Conservation (phyloP, 352 stramenopile genomes). For the Phytopythium sindhum region DNA sequence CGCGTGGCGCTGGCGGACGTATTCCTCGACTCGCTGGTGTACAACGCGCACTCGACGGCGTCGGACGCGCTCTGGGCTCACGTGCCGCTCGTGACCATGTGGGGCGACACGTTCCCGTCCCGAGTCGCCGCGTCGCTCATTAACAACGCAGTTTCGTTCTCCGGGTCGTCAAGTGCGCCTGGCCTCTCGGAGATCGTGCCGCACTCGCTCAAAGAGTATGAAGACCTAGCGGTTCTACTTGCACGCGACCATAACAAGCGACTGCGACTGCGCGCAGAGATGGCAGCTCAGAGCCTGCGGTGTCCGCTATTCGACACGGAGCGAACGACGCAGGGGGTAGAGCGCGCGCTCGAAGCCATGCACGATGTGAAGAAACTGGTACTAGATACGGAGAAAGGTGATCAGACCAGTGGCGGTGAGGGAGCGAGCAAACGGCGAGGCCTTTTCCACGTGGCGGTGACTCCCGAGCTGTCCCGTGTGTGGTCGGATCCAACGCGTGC, state of each 20-base stretch:
- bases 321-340: slow-evolving; percentile 53
- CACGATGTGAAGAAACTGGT: slow-evolving; percentile 39
- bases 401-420: neutral
- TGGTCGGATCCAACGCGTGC: neutral
- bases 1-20: slow-evolving; percentile 83
- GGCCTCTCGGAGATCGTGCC: slow-evolving; percentile 27
- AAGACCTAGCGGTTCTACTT: slow-evolving; percentile 55
- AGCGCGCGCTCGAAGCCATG: slow-evolving; percentile 65
- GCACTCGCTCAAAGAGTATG: slow-evolving; percentile 67
- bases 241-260: slow-evolving; percentile 22
- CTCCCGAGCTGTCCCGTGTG: slow-evolving; percentile 11
- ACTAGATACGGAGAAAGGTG: neutral
- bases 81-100: slow-evolving; percentile 88
- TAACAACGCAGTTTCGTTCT: slow-evolving; percentile 20
- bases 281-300: slow-evolving; percentile 27
- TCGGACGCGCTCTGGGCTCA: slow-evolving; percentile 87
- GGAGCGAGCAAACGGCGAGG: neutral
- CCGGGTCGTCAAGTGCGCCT: neutral
- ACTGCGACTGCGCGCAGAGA: slow-evolving; percentile 19
- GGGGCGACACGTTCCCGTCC: slow-evolving; percentile 67
- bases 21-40: slow-evolving; percentile 95
- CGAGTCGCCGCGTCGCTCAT: slow-evolving; percentile 69
- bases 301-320: slow-evolving; percentile 76
- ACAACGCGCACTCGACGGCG: slow-evolving; percentile 95
- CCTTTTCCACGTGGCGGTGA: slow-evolving; percentile 44